Evolutionary conservation across 2,329 filamentous ascomycete genomes (phyloP), one percentile per base, ranked within the genome.

Genomic region (Aspergillus quadrilineatus): DNA sequence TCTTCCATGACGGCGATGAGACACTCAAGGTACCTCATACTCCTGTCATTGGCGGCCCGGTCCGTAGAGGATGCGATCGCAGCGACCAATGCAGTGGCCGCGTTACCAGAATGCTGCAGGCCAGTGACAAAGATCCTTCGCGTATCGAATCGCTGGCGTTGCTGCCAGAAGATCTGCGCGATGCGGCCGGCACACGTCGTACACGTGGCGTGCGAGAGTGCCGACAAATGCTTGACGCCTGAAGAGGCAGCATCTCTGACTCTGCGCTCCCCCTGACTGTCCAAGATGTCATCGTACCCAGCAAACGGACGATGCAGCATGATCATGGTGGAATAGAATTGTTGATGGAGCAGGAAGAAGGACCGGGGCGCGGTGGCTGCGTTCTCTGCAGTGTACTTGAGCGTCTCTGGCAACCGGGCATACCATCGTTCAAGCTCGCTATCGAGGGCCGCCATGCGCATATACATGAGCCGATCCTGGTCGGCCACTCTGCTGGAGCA

Each of bases 141-240:
- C 15, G 45, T 28, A 15, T 48, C 45, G 45, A 48, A 48, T 0
- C 45, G 30, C 10, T 48, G 45, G 1, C 45, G 45, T 10, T 48
- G 45, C 30, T 48, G 45, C 45, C 45, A 48, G 45, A 48, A 48
- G 30, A 48, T 48, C 45, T 48, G 45, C n/a, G 45, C 45, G 30
- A 48, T 48, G 30, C 45, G 45, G n/a, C 45, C 45, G 45, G 45
- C 45, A 30, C 45, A 48, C 22, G 22, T 48, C 7, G 45, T 48
- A 4, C 45, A 48, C 14, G 45, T 48, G 12, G 29, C 30, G 15
- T 48, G 29, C 0, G 45, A 48, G 9, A 48, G 45, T 4, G 45
- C 45, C 30, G 45, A 48, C 8, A 48, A 14, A 28, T 48, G 45
- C 29, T 46, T 46, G 14, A 15, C 44, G 3, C 26, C 44, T 32